Base-by-base conservation (phyloP, 2,329 filamentous ascomycete species). In the Penicillium frequentans region DNA sequence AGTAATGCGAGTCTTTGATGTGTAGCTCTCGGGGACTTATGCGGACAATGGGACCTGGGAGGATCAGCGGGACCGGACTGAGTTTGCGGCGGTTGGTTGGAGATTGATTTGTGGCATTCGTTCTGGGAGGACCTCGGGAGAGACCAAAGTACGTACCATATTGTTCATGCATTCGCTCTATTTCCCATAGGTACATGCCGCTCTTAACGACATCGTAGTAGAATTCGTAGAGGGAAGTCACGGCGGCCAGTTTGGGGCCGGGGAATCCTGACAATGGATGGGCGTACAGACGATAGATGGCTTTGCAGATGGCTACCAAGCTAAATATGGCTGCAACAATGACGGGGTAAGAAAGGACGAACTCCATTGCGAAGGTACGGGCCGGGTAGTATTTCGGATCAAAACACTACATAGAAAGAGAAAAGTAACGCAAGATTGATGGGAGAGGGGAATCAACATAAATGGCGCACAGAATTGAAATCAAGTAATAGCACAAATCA, bases 11-110 rank as follows among this genome's bases (percentile, higher is more conserved):
- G 52, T 77, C 74, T 47, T 67, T 66, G 52, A 76, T 67, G 56
- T 76, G 75, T 0, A 77, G 29, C 55, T 77, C 74, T 35, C 67
- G 60, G 1, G 74, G 74, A 26, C 62, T 74, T 48, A 77, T 70
- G 14, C 74, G 73, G 9, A 76, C 64, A 21, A 77, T 73, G 5
- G 73, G 72, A 3, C 73, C 70, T 27, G 35, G 10, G 11, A 53
- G 6, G 16, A 37, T 49, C 37, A 49, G 31, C 11, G 13, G 3
- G 29, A 37, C 6, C 4, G 5, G 3, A 21, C 4, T 2, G 2
- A 16, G 23, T n/a, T n/a, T 43, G 19, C 55, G 13, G 46, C 43
- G 21, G 43, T 35, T 23, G 11, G 24, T 19, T 49, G 2, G 23
- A 19, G 11, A 19, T 31, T 10, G 35, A 11, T 21, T 33, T 3